Conservation (phyloP, 2,329 filamentous ascomycete genomes). For the Aspergillus brasiliensis region DNA sequence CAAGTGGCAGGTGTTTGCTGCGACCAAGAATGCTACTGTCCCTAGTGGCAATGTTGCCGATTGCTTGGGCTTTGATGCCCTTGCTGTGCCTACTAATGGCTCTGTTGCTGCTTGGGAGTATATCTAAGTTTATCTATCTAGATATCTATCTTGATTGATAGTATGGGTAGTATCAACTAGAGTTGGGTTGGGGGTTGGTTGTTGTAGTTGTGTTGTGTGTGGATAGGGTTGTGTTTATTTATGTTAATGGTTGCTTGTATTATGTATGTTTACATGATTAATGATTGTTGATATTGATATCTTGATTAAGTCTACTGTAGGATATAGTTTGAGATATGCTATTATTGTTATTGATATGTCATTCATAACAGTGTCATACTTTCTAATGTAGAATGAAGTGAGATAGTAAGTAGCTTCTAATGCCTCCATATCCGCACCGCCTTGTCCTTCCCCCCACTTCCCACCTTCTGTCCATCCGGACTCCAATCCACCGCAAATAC, state of each 20-base stretch:
- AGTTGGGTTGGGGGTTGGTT: not conserved
- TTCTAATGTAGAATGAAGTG: not conserved
- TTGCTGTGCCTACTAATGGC: constrained; percentile 32
- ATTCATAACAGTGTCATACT: not conserved
- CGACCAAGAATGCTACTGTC: constrained; percentile 43
- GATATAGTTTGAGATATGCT: not conserved
- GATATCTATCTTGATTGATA: not conserved
- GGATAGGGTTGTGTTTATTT: not conserved
- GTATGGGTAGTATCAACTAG: no score
- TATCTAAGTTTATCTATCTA: constrained; percentile 24
- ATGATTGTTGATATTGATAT: no score
- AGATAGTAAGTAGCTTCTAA: constrained; percentile 35
- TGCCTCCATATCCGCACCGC: constrained; percentile 66
- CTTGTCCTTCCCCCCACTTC: constrained; percentile 92
- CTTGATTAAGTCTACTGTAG: no score
- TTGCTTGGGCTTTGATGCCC: constrained; percentile 44
- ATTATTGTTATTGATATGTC: not conserved
- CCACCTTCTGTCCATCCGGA: constrained; percentile 83
- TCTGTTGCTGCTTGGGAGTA: constrained; percentile 46
- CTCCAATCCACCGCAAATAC: constrained; percentile 96
- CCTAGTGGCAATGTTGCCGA: constrained; percentile 40
- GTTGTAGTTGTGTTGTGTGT: not conserved
- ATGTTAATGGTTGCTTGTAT: no score
- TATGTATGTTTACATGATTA: no score
- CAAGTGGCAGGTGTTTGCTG: constrained; percentile 47